Conservation (phyloP, 1,284 basidiomycete genomes). For the Ceratobasidium sp. region DNA sequence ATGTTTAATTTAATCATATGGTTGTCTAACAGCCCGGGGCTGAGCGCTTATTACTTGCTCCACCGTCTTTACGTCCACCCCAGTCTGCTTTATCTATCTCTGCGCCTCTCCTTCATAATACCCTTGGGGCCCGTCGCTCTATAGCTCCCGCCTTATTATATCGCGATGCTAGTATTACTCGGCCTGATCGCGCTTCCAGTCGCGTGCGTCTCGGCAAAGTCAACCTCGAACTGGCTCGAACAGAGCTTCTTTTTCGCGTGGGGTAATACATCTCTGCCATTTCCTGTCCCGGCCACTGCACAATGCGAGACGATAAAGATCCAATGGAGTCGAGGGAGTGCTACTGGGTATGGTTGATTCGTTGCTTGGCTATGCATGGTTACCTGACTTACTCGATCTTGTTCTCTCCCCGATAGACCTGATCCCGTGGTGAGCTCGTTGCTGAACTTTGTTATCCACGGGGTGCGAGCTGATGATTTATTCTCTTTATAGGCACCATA, state of each 20-base stretch:
- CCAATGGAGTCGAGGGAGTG: slow-evolving; percentile 63
- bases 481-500: slow-evolving; percentile 62
- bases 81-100: background rate
- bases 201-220: slow-evolving; percentile 21
- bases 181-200: slow-evolving; percentile 23
- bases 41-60: background rate
- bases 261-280: slow-evolving; percentile 66
- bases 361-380: slow-evolving; percentile 7
- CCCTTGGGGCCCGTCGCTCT: background rate
- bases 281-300: slow-evolving; percentile 55
- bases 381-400: slow-evolving; percentile 33
- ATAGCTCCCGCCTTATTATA: background rate
- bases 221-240: slow-evolving; percentile 44
- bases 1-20: slow-evolving; percentile 17
- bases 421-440: slow-evolving; percentile 58
- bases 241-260: slow-evolving; percentile 71
- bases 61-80: slow-evolving; percentile 15
- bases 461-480: background rate
- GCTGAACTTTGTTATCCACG: background rate
- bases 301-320: slow-evolving; percentile 71
- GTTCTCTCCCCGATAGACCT: slow-evolving; percentile 58
- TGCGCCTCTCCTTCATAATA: background rate
- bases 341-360: slow-evolving; percentile 61
- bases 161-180: slow-evolving; percentile 3
- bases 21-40: background rate